Evolutionary conservation across 2,329 filamentous ascomycete genomes (phyloP).

Genomic region (Esteya vermicola): DNA sequence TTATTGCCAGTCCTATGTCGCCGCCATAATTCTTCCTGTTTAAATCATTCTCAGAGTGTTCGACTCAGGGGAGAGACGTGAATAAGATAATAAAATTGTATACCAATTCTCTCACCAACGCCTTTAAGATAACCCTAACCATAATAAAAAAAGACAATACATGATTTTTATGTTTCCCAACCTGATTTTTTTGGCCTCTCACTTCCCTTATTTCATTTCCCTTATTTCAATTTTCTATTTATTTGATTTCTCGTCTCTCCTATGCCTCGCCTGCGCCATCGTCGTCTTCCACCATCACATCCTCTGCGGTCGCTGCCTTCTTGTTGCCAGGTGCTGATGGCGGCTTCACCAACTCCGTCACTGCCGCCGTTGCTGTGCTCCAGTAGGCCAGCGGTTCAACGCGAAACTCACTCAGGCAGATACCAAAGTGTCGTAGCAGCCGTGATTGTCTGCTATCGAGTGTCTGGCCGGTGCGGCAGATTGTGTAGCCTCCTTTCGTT

Average conservation of each 20-base stretch:
- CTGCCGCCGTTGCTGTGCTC: conserved; percentile 41
- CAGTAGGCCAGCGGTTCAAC: conserved; percentile 66
- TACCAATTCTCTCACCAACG: too few species aligned
- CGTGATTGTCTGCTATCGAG: conserved; percentile 87
- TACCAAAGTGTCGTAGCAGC: conserved; percentile 83
- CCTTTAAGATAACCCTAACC: too few species aligned
- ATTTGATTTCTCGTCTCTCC: neutral
- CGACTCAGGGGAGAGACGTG: too few species aligned
- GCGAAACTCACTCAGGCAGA: conserved; percentile 82
- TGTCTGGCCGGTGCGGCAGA: conserved; percentile 74
- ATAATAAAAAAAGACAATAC: too few species aligned
- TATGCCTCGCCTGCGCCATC: too few species aligned
- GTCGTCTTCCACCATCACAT: conserved; percentile 2
- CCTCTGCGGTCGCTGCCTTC: neutral
- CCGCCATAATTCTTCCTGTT: too few species aligned
- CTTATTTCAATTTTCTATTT: neutral
- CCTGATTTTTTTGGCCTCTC: neutral
- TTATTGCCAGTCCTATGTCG: too few species aligned
- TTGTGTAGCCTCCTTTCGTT: conserved; percentile 47
- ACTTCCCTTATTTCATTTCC: neutral
- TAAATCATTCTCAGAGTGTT: too few species aligned
- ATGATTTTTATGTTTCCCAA: too few species aligned
- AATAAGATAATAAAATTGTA: too few species aligned
- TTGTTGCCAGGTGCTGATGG: neutral
- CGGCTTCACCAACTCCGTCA: conserved; percentile 36